These are phyloP conservation scores for Thelonectria blattea DNA, from an alignment of 2,329 filamentous ascomycete genomes.

Conservation along the genomic window DNA sequence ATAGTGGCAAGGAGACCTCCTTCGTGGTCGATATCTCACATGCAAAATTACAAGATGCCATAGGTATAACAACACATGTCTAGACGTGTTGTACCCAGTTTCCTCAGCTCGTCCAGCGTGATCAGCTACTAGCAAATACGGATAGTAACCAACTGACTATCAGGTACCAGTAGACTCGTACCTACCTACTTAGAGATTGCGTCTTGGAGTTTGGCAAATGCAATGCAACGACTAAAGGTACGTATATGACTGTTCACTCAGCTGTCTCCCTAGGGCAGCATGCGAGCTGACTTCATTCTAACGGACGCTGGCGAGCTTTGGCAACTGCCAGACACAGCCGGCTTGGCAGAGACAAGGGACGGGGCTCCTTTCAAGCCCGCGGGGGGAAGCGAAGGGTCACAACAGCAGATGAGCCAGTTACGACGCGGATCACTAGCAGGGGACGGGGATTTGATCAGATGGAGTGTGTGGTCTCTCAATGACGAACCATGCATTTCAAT, in stretches of 20 bases:
- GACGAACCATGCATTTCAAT: slow-evolving; percentile 16
- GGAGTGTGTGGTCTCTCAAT: slow-evolving; percentile 5
- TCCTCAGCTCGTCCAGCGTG: too few relatives aligned
- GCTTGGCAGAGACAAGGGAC: not conserved
- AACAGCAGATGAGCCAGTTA: not conserved
- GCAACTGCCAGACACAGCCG: slow-evolving; percentile 5
- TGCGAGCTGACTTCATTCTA: slow-evolving; percentile 1
- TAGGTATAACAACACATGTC: too few relatives aligned
- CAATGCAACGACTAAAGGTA: not conserved
- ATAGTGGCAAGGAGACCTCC: too few relatives aligned
- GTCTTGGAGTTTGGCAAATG: not conserved
- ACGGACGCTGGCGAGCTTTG: not conserved
- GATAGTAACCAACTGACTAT: too few relatives aligned
- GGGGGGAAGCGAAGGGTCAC: slow-evolving; percentile 5
- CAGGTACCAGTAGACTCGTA: too few relatives aligned
- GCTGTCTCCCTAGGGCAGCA: slow-evolving; percentile 3
- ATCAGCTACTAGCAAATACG: too few relatives aligned
- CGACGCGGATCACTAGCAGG: not conserved
- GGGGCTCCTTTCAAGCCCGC: slow-evolving; percentile 8
- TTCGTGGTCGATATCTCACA: too few relatives aligned
- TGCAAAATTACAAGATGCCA: too few relatives aligned
- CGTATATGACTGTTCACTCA: not conserved
- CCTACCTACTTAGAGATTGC: too few relatives aligned
- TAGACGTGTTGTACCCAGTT: too few relatives aligned
- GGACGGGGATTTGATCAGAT: slow-evolving; percentile 15